These are phyloP conservation scores for Trametes elegans DNA, from an alignment of 768 basidiomycete species.

Conservation along the genomic window DNA sequence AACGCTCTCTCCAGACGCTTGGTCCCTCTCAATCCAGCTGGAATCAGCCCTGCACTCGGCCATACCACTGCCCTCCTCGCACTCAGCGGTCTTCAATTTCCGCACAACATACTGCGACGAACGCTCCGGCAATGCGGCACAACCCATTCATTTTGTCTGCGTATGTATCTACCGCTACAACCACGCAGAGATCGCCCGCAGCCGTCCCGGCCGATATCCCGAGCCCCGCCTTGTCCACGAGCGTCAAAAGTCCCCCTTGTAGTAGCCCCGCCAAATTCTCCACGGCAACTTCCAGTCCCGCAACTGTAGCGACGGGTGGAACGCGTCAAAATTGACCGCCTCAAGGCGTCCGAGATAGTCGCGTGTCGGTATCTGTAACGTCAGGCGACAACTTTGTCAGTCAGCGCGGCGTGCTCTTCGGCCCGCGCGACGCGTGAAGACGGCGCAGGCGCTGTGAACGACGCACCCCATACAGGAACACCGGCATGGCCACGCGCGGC, in stretches of 20 bases:
- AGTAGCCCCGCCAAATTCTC: slow-evolving; percentile 60
- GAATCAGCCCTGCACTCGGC: neutral
- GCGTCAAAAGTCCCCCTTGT: slow-evolving; percentile 37
- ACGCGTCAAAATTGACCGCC: slow-evolving; percentile 68
- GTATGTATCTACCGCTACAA: neutral
- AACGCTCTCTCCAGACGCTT: slow-evolving; percentile 12
- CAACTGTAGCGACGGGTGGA: slow-evolving; percentile 57
- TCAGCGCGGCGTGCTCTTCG: slow-evolving; percentile 10
- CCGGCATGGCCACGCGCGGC: slow-evolving; percentile 59
- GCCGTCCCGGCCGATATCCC: slow-evolving; percentile 1
- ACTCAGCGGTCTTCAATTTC: neutral
- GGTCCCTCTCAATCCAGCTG: neutral
- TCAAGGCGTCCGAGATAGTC: slow-evolving; percentile 67
- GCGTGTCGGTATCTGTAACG: slow-evolving; percentile 59
- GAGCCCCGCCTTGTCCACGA: neutral
- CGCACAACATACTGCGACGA: neutral
- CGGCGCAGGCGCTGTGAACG: neutral
- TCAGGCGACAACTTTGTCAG: slow-evolving; percentile 8
- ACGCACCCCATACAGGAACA: slow-evolving; percentile 73
- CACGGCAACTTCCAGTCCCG: slow-evolving; percentile 79
- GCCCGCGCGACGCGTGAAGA: slow-evolving; percentile 5
- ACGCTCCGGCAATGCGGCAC: neutral
- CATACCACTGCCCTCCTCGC: neutral
- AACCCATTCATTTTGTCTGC: neutral
- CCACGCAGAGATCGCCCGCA: slow-evolving; percentile 7